Conservation (phyloP, 768 basidiomycete species). For the Serendipita indica region DNA sequence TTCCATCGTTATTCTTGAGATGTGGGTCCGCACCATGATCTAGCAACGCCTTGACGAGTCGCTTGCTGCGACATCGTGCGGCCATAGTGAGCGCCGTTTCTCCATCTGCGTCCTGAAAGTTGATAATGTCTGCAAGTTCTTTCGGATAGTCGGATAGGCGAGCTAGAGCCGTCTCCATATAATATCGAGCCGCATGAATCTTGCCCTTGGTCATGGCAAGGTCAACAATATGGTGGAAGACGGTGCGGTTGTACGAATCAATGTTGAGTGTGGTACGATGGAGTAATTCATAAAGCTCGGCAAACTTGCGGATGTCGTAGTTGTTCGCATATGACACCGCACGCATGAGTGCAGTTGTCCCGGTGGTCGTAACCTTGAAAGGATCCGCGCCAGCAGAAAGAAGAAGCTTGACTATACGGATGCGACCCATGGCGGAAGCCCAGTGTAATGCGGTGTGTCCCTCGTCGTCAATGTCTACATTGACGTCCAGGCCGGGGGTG, state of each 20-base stretch:
- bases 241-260: conserved; percentile 86
- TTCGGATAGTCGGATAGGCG: conserved; percentile 86
- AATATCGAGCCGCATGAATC: conserved; percentile 93
- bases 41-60: conserved; percentile 85
- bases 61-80: conserved; percentile 86
- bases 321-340: conserved; percentile 99
- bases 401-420: conserved; percentile 87
- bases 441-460: conserved; percentile 95
- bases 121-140: conserved; percentile 94
- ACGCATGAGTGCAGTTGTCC: conserved; percentile 96
- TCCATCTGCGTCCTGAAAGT: conserved; percentile 97
- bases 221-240: conserved; percentile 96
- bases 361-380: conserved; percentile 90
- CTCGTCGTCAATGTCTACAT: conserved; percentile 95
- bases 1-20: conserved; percentile 84
- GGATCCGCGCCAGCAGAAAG: conserved; percentile 91
- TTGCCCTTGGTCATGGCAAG: conserved; percentile 96
- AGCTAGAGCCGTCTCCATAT: conserved; percentile 89
- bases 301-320: conserved; percentile 97
- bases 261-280: conserved; percentile 99
- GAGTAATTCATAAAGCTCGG: conserved; percentile 88
- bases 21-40: conserved; percentile 96
- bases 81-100: conserved; percentile 96
- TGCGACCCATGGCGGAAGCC: conserved; percentile 98
- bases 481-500: conserved; percentile 88